Conservation (phyloP, 1,284 basidiomycete species). For the Ganoderma meredithae region DNA sequence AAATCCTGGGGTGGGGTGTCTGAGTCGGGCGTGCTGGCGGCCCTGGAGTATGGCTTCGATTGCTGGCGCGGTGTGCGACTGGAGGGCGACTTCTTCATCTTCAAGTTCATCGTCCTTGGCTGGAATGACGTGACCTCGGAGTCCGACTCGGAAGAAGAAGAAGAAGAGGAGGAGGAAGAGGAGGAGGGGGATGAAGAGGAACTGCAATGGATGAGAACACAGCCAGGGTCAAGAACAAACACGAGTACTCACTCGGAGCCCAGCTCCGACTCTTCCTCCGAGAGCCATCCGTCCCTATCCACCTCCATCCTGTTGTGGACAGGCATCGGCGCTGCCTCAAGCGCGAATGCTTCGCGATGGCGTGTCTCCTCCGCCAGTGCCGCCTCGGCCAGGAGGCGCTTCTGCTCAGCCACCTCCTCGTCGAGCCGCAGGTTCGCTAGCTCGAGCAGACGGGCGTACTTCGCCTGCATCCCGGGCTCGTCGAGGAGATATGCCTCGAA, state of each 20-base stretch:
- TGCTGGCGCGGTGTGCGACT: neutral
- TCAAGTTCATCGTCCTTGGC: neutral
- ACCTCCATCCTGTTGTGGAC: neutral
- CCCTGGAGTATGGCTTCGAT: neutral
- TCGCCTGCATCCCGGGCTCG: neutral
- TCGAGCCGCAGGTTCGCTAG: neutral
- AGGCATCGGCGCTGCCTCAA: neutral
- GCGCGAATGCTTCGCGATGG: neutral
- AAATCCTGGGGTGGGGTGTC: neutral
- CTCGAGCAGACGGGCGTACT: neutral
- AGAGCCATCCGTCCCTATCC: neutral
- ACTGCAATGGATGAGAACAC: neutral
- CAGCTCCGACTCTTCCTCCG: neutral
- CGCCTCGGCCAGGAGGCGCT: neutral
- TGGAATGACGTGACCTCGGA: neutral
- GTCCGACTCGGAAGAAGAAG: no score
- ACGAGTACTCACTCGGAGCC: conserved; percentile 2
- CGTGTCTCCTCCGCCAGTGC: neutral
- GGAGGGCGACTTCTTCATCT: neutral
- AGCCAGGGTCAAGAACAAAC: neutral
- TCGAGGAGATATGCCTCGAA: conserved; percentile 5
- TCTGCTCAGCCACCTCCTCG: neutral
- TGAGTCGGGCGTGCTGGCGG: no score
- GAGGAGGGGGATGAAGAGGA: neutral
- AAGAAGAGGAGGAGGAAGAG: neutral